Base-by-base conservation (phyloP, 2,329 filamentous ascomycete species). In the Xenoacremonium recifei region DNA sequence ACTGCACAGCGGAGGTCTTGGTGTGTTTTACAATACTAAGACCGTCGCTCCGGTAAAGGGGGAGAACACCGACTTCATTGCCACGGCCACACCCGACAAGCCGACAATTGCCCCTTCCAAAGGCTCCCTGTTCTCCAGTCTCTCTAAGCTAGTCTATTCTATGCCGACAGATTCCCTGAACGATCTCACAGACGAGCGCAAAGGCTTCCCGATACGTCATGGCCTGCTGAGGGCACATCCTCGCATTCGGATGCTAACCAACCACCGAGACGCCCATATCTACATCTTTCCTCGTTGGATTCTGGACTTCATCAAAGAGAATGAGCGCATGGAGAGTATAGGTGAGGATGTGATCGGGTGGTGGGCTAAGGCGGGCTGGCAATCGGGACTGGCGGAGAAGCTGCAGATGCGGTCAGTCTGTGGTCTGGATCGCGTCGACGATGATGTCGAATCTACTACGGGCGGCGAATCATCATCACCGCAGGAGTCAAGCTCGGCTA, bases 351-450 rank as follows among this genome's bases (percentile, higher is more conserved):
- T 96, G 5, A 73, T 97, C 13, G 90, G 91, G 6, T 96, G 89
- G 87, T 96, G 91, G 90, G 89, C 91, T 23, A 97, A 97, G 64
- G 83, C 92, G 1, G 83, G 84, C 40, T 99, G 93, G 93, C 91
- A 97, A 64, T 73, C 79, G 3, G 87, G 89, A 0, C 72, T 96
- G 3, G 80, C 79, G 1, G 80, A 86, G 38, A 96, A 95, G 65
- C 75, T 97, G 6, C 79, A 83, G 2, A 69, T 96, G 39, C 71
- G 79, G 37, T 74, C 84, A 33, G 77, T 92, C 4, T 72, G 77
- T 12, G 58, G 62, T 13, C 59, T 71, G 61, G 44, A 62, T 62
- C 39, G 63, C 7, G 59, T 67, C 1, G 59, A 66, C 1, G 64
- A 66, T 12, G 63, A 69, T n/a, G 68, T 67, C 29, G 66, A 66